Conservation (phyloP, 2,329 filamentous ascomycete species). For the Arthrobotrys megalospora region DNA sequence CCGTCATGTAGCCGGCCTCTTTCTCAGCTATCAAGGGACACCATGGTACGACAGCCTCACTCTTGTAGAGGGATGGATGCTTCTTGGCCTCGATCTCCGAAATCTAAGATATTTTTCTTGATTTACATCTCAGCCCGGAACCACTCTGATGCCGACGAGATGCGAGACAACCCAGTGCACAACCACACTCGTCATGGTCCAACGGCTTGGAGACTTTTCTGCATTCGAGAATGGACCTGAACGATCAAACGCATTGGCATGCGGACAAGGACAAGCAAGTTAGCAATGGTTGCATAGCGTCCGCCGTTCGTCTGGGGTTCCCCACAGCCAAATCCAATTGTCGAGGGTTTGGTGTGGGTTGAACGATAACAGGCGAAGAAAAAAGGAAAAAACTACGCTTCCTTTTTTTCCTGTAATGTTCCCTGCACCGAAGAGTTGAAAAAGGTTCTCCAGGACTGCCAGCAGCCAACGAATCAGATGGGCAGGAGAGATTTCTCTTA, state of each 20-base stretch:
- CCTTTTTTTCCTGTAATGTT: slow-evolving; percentile 55
- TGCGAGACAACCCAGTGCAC: slow-evolving; percentile 31
- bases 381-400: slow-evolving; percentile 57
- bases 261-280: slow-evolving; percentile 59
- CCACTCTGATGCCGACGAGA: slow-evolving; percentile 17
- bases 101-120: slow-evolving; percentile 24
- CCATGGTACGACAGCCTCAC: neutral
- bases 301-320: slow-evolving; percentile 60
- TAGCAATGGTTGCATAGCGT: slow-evolving; percentile 59
- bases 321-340: slow-evolving; percentile 61
- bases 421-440: slow-evolving; percentile 52
- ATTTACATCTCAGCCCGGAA: slow-evolving; percentile 26
- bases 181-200: slow-evolving; percentile 43
- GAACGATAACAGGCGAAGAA: slow-evolving; percentile 54
- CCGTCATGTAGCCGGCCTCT: slow-evolving; percentile 19
- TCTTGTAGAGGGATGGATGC: neutral
- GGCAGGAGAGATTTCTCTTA: slow-evolving; percentile 61
- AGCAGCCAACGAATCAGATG: slow-evolving; percentile 57
- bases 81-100: slow-evolving; percentile 24
- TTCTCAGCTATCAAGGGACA: slow-evolving; percentile 7
- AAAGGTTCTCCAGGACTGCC: slow-evolving; percentile 47
- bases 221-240: slow-evolving; percentile 52
- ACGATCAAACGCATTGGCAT: slow-evolving; percentile 56
- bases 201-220: slow-evolving; percentile 27
- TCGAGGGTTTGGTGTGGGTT: slow-evolving; percentile 47